phyloP scores from a whole-genome alignment of 306 rosid species.

The Dryas alaskensis region DNA sequence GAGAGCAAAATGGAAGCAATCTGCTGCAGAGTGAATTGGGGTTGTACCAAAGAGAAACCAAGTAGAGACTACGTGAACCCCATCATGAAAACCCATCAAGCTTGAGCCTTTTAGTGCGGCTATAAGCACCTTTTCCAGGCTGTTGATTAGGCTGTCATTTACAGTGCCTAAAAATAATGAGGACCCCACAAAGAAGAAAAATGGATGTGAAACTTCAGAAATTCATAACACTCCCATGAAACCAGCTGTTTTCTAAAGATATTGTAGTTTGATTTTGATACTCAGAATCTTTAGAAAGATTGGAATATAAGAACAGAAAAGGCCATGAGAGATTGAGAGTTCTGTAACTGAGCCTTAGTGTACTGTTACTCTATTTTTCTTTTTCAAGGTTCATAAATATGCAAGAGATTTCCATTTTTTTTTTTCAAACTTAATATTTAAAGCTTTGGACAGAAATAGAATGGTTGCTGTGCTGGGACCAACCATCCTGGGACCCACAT shows the following conservation, averaged over 20 bases:
- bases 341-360: constrained; percentile 5
- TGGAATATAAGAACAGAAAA: constrained; percentile 21
- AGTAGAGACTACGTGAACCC: constrained; percentile 26
- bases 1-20: constrained; percentile 13
- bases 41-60: constrained; percentile 18
- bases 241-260: constrained; percentile 33
- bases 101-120: constrained; percentile 27
- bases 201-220: constrained; percentile 21
- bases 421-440: too few relatives aligned
- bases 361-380: not conserved
- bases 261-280: constrained; percentile 15
- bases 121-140: constrained; percentile 49
- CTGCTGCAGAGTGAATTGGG: constrained; percentile 25
- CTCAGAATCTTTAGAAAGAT: constrained; percentile 25
- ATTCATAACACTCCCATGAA: constrained; percentile 11
- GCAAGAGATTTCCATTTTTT: not conserved
- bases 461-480: constrained; percentile 33
- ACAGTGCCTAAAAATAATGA: constrained; percentile 26
- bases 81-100: constrained; percentile 29
- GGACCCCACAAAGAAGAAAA: constrained; percentile 35
- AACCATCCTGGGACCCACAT: constrained; percentile 32
- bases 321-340: constrained; percentile 19
- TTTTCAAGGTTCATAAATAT: not conserved
- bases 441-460: not conserved
- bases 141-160: constrained; percentile 47